These are phyloP conservation scores for Coemansia sp. DNA, from an alignment of 192 early-diverging fungal genomes.

Conservation along the genomic window DNA sequence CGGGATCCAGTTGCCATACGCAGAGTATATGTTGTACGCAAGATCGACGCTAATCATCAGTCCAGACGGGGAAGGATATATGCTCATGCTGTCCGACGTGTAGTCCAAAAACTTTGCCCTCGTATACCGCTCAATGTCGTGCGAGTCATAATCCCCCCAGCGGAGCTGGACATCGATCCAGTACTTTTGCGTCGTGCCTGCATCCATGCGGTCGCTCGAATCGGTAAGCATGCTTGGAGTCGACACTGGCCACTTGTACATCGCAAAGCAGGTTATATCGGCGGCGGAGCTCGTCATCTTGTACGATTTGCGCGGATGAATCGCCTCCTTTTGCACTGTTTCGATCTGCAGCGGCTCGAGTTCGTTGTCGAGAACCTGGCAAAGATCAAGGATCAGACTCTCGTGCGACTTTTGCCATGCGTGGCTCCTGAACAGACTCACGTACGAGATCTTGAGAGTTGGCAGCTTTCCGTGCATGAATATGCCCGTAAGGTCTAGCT, in stretches of 20 bases:
- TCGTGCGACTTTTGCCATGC: slow-evolving; percentile 99
- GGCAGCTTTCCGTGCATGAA: slow-evolving; percentile 99
- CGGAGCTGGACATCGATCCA: slow-evolving; percentile 98
- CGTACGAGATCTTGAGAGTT: slow-evolving; percentile 97
- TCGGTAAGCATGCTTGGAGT: slow-evolving; percentile 92
- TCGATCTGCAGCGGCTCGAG: slow-evolving; percentile 96
- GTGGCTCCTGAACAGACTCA: slow-evolving; percentile 98
- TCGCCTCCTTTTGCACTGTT: slow-evolving; percentile 98
- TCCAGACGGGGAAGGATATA: slow-evolving; percentile 98
- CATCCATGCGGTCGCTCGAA: slow-evolving; percentile 93
- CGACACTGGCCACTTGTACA: slow-evolving; percentile 98
- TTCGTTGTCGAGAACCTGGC: slow-evolving; percentile 97
- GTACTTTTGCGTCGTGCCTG: slow-evolving; percentile 93
- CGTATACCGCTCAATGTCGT: slow-evolving; percentile 98
- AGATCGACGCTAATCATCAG: slow-evolving; percentile 97
- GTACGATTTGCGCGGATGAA: slow-evolving; percentile 99
- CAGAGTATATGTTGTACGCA: slow-evolving; percentile 91
- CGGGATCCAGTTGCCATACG: slow-evolving; percentile 98
- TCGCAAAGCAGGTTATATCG: slow-evolving; percentile 92
- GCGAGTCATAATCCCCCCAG: slow-evolving; percentile 99
- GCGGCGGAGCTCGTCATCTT: slow-evolving; percentile 96
- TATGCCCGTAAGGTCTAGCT: slow-evolving; percentile 98
- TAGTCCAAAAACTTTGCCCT: slow-evolving; percentile 98
- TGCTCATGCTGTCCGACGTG: slow-evolving; percentile 97
- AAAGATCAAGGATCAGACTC: slow-evolving; percentile 72